Percentiles rank a stretch among this genome's conserved stretches.
Evolutionary conservation across 306 rosid species (phyloP).

Genomic region (Arachis hypogaea): DNA sequence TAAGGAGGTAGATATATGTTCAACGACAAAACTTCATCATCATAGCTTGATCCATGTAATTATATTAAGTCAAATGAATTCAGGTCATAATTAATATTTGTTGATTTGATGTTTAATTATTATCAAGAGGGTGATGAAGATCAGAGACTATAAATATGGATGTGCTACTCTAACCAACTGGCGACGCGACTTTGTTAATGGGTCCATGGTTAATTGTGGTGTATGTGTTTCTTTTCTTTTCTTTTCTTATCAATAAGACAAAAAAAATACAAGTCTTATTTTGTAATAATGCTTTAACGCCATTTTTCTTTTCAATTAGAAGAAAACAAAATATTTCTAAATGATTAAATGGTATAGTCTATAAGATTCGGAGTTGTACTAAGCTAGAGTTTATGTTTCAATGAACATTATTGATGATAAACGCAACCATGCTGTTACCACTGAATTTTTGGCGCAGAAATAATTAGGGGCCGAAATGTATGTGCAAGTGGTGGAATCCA

Average conservation of each 20-base stretch:
- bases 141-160: neutral
- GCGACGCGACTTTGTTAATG: neutral
- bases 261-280: neutral
- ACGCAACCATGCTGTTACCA: slow-evolving; percentile 19
- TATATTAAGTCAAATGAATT: slow-evolving; percentile 1
- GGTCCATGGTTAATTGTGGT: slow-evolving; percentile 5
- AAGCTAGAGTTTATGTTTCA: too few relatives aligned
- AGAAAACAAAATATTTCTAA: neutral
- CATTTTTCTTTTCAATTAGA: neutral
- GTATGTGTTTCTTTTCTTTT: neutral
- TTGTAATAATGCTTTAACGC: neutral
- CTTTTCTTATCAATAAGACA: neutral
- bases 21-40: neutral
- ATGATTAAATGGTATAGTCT: neutral
- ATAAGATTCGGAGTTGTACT: neutral
- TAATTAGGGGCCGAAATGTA: neutral
- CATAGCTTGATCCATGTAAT: too few relatives aligned
- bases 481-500: slow-evolving; percentile 32
- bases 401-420: neutral
- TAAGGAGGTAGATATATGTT: neutral
- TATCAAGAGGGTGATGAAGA: neutral
- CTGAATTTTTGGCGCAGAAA: slow-evolving; percentile 7
- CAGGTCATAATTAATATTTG: neutral
- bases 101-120: slow-evolving; percentile 4
- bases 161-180: slow-evolving; percentile 25